Base-by-base conservation (phyloP, 2,329 filamentous ascomycete species). In the Chaetomiaceae sp. region DNA sequence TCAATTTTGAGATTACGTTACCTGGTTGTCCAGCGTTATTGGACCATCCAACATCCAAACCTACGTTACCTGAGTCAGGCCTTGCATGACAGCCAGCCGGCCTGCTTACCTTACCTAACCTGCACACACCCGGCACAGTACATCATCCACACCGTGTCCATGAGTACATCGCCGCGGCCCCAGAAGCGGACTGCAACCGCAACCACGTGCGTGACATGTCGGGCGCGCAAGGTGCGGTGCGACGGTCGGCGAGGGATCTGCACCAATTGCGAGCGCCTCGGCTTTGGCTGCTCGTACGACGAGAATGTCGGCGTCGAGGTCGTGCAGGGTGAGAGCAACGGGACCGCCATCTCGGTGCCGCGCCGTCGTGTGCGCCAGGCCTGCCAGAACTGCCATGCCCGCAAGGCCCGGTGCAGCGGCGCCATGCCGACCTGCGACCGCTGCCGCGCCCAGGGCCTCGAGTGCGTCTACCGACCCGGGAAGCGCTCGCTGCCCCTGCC, bases 331-430 rank as follows among this genome's bases (percentile, higher is more conserved):
- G 51, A 54, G 34, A 31, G 44, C 42, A 51, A 50, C 47, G 57
- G 51, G 25, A 16, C 41, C 40, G 51, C 51, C 55, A 35, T 68
- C 62, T 25, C 67, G 61, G 20, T 65, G 65, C 55, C 61, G 55
- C 78, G 44, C 74, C 78, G 78, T 33, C 75, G 78, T 19, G 78
- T 79, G 38, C 72, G 77, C 39, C 72, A 79, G 62, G 78, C 78
- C 23, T 82, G 78, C 58, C 70, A 76, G 59, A 78, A 73, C 60
- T 82, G 78, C 62, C 78, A 82, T 56, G 74, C 75, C 30, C 71
- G 78, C 58, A 82, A 82, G 61, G 78, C 78, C 25, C 70, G 77
- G 43, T 82, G 78, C 65, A 80, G 74, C 46, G 78, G 78, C n/a
- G 73, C 79, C 55, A 68, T 74, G 44, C 78, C 78, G 3, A 71